Base-by-base conservation (phyloP, 495 filamentous ascomycete species). In the Podospora conica region DNA sequence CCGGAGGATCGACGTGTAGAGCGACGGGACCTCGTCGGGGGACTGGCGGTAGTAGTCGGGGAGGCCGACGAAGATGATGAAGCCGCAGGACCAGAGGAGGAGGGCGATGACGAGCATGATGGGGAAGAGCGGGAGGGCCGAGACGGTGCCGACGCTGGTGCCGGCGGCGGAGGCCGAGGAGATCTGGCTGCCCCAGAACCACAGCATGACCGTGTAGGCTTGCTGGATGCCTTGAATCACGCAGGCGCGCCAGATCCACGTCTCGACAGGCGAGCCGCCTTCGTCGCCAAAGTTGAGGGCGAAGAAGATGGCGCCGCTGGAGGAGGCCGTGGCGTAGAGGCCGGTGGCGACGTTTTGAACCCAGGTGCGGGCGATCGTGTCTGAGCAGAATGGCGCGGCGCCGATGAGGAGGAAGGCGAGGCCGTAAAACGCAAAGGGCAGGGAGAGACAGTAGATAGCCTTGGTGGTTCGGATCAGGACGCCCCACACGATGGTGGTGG, bases 231-330 rank as follows among this genome's bases (percentile, higher is more conserved):
- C 86, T 75, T 88, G 86, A 68, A 88, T 84, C 56, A 84, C 68
- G 69, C 82, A 84, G 53, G 86, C 86, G 53, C 86, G 85, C 75
- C 83, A 85, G 68, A 83, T 83, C 86, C 86, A 89, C n/a, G 82
- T 80, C 61, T 80, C 82, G 58, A 85, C 75, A 11, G 86, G 84
- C 5, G 84, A 78, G 55, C 83, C 82, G 24, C 82, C 84, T 72
- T 87, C 83, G 64, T 82, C 82, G 58, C 85, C 86, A 70, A 89
- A 88, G 68, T 89, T 89, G 61, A 88, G 79, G n/a, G 85, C 81
- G 69, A 88, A 88, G 77, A 82, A 89, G 53, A 89, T 73, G 6
- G 81, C 82, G 22, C 86, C 86, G 65, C 79, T 81, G n/a, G 84
- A 80, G 3, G 86, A 86, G 1, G 82, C 87, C 11, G 78, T 70